Base-by-base conservation (phyloP, 1,284 basidiomycete genomes). In the Moesziomyces sp. region DNA sequence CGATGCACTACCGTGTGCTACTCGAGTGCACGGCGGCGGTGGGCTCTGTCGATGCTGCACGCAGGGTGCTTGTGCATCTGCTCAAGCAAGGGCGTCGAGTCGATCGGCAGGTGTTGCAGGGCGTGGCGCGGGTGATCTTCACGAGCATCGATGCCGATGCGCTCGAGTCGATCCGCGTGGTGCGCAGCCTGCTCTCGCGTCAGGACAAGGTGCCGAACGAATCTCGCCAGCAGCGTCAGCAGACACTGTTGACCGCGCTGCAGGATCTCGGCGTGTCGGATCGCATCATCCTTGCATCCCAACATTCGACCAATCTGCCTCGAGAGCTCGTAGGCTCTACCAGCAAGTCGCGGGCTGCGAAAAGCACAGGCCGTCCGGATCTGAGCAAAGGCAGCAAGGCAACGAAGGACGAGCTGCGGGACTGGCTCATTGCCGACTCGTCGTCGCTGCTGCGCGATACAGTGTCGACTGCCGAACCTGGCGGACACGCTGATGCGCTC, bases 81-180 rank as follows among this genome's bases (percentile, higher is more conserved):
- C 50, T 69, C 43, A 21, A 44, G 13, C 49, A 58, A 18, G 53
- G 64, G 3, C 46, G 61, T n/a, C 10, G 21, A 21, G 47, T 64
- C 21, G 70, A 73, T 48, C 19, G 26, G 19, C 42, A 63, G 11
- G 52, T 73, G 28, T 34, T 55, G 10, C 45, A 48, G 16, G 70
- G 70, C 11, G 44, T 73, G 9, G 48, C 64, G 7, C 46, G 64
- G 1, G 34, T 73, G 21, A 46, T 68, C 38, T 67, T 73, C 21
- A 59, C 70, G 6, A 61, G 64, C 8, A 65, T 73, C 48, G 70
- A 73, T 52, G 30, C 52, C 14, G 60, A 73, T 53, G 64, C 70
- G 21, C 40, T 63, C 50, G 58, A 56, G 45, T 50, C 62, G 8
- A 59, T 66, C n/a, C 58, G 49, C 3, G 24, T 63, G 0, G 42